These are phyloP conservation scores for Xylaria acuta DNA, from an alignment of 495 filamentous ascomycete species.

Conservation along the genomic window DNA sequence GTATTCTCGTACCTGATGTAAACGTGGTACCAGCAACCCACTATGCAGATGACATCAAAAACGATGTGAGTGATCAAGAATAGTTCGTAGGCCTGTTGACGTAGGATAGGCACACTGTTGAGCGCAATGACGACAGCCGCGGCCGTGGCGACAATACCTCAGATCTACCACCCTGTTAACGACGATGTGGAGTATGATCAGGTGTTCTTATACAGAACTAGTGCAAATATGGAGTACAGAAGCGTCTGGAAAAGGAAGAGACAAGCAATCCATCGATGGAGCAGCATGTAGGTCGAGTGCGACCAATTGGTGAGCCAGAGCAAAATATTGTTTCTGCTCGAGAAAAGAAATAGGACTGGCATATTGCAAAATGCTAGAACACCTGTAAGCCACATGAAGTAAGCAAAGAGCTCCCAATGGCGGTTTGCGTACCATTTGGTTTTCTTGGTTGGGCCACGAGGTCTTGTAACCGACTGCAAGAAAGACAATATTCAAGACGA, in stretches of 20 bases:
- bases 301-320: slow-evolving; percentile 61
- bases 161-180: not conserved
- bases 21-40: slow-evolving; percentile 6
- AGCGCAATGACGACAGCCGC: not conserved
- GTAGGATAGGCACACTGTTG: not conserved
- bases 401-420: slow-evolving; percentile 28
- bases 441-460: not conserved
- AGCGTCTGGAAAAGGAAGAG: slow-evolving; percentile 57
- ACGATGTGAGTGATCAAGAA: not conserved
- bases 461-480: not conserved
- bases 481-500: not conserved
- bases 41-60: not conserved
- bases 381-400: slow-evolving; percentile 53
- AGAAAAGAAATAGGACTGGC: slow-evolving; percentile 55
- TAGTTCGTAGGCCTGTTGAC: not conserved
- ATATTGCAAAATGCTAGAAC: slow-evolving; percentile 58
- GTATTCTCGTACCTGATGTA: not conserved
- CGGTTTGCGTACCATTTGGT: not conserved
- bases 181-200: not conserved
- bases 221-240: slow-evolving; percentile 50
- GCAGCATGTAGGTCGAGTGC: slow-evolving; percentile 57
- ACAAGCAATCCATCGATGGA: slow-evolving; percentile 61
- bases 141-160: not conserved
- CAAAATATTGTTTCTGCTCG: slow-evolving; percentile 60
- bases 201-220: slow-evolving; percentile 20